Evolutionary conservation across 2,329 filamentous ascomycete genomes (phyloP).

Genomic region (Ophioceras dolichostomum): DNA sequence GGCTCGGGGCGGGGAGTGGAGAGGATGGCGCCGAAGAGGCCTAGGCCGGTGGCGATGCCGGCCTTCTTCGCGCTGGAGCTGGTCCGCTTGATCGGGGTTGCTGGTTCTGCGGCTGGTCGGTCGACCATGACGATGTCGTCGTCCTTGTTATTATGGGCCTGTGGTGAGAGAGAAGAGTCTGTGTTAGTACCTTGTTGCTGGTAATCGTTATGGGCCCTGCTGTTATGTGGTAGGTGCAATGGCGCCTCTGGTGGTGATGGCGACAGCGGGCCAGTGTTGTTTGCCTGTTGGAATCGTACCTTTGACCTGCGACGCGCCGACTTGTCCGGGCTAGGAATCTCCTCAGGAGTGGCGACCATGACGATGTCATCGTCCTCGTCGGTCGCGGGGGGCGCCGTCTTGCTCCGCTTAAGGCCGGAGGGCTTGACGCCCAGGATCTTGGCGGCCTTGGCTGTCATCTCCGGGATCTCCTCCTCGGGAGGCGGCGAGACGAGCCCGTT

Average conservation of each 20-base stretch:
- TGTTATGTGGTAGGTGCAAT: too few species aligned
- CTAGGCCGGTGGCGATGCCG: constrained; percentile 35
- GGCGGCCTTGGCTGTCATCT: constrained; percentile 64
- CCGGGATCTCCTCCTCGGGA: constrained; percentile 51
- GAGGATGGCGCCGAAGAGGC: constrained; percentile 47
- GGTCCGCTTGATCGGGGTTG: constrained; percentile 44
- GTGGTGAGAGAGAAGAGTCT: too few species aligned
- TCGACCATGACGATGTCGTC: constrained; percentile 51
- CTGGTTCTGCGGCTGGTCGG: constrained; percentile 27
- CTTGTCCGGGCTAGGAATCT: constrained; percentile 34
- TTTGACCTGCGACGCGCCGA: constrained; percentile 29
- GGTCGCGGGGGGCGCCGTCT: constrained; percentile 18
- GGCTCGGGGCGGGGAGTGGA: constrained; percentile 22
- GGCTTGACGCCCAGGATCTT: constrained; percentile 54
- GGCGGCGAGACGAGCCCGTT: constrained; percentile 60
- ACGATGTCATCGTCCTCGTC: constrained; percentile 32
- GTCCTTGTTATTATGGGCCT: too few species aligned
- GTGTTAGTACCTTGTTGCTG: too few species aligned
- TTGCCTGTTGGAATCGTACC: too few species aligned
- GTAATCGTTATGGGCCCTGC: too few species aligned
- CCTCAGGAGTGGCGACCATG: constrained; percentile 33
- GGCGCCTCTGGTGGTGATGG: background rate
- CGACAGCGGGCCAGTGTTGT: too few species aligned
- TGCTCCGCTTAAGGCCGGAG: constrained; percentile 30
- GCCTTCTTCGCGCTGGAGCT: constrained; percentile 49